These are phyloP conservation scores for Arctostaphylos glauca DNA, from an alignment of 148 eudicot genomes.

Conservation along the genomic window DNA sequence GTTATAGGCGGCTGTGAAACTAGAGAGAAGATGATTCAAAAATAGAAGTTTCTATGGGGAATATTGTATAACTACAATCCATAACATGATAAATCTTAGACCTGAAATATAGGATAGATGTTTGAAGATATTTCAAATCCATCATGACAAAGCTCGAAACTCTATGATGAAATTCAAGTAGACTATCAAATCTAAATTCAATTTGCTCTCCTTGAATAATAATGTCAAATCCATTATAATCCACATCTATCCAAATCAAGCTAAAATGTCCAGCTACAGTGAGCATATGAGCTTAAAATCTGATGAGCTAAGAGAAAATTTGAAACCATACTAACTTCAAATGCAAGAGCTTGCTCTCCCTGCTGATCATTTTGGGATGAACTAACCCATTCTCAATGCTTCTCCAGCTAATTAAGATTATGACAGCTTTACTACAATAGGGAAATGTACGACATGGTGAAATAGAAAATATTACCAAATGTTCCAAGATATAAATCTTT, in stretches of 20 bases:
- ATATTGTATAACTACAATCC: too few species aligned
- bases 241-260: not conserved
- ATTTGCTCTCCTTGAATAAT: not conserved
- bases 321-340: not conserved
- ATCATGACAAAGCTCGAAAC: too few species aligned
- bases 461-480: conserved; percentile 49
- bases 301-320: not conserved
- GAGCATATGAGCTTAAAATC: not conserved
- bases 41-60: too few species aligned
- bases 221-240: not conserved
- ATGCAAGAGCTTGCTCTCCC: not conserved
- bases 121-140: too few species aligned
- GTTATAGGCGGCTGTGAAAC: not conserved
- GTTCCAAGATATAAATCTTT: conserved; percentile 95
- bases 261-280: not conserved
- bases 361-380: not conserved
- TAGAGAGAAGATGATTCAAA: not conserved
- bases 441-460: not conserved
- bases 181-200: not conserved
- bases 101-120: too few species aligned
- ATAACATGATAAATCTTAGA: too few species aligned
- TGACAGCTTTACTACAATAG: not conserved
- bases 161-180: not conserved
- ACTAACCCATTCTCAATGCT: not conserved
- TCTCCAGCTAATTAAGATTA: not conserved